A percentile compares a stretch with the other conserved stretches of the same genome.
phyloP scores from a whole-genome alignment of 768 basidiomycete species.

The Collybia sordida region DNA sequence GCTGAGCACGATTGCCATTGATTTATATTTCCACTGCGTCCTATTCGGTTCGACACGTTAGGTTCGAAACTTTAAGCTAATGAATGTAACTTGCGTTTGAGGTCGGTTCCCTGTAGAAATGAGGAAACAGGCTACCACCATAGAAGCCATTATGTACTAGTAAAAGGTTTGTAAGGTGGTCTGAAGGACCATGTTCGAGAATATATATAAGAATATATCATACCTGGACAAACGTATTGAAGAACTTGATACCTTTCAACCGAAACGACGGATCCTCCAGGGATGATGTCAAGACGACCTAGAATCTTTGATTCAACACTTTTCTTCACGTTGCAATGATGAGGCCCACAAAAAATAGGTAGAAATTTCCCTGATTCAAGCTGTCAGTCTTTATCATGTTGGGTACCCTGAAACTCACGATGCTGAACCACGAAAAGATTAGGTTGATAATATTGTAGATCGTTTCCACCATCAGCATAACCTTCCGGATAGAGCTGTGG shows the following conservation, averaged over 20 bases:
- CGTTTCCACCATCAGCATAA: constrained; percentile 74
- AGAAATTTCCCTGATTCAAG: constrained; percentile 79
- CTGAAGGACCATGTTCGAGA: not conserved
- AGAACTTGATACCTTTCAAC: constrained; percentile 61
- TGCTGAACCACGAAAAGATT: constrained; percentile 90
- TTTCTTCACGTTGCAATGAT: not conserved
- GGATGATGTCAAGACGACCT: constrained; percentile 89
- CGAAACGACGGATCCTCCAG: constrained; percentile 74
- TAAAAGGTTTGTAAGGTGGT: not conserved
- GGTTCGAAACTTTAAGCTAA: not conserved
- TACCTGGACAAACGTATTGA: constrained; percentile 79
- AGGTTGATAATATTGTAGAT: constrained; percentile 87
- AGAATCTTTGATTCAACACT: not conserved
- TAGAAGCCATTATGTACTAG: constrained; percentile 80
- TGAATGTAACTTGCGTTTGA: constrained; percentile 54
- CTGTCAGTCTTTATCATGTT: not conserved
- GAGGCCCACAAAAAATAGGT: constrained; percentile 82
- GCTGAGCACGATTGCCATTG: constrained; percentile 71
- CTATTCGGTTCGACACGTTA: constrained; percentile 30
- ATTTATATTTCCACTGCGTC: constrained; percentile 83
- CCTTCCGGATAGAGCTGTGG: constrained; percentile 77
- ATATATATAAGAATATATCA: constrained; percentile 1
- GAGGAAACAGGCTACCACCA: constrained; percentile 87
- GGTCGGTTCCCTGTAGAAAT: constrained; percentile 97
- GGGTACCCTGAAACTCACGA: constrained; percentile 47